Conservation (phyloP, 2,329 filamentous ascomycete species). For the Canariomyces notabilis region DNA sequence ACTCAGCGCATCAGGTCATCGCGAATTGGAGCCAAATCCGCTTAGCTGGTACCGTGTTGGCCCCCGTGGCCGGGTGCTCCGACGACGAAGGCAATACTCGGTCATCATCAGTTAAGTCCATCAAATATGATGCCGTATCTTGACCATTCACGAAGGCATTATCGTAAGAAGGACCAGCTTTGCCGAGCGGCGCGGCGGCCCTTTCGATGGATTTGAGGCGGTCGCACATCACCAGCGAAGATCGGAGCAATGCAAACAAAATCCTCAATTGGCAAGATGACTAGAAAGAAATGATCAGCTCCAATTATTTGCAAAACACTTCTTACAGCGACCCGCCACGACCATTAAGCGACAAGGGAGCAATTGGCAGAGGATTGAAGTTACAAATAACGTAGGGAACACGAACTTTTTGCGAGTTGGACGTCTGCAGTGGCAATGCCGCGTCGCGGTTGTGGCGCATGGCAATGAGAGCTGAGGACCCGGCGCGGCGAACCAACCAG, state of each 20-base stretch:
- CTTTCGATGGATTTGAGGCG: not conserved
- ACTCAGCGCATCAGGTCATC: too few relatives aligned
- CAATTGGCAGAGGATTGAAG: not conserved
- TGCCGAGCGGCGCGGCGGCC: not conserved
- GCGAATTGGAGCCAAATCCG: too few relatives aligned
- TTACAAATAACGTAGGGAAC: too few relatives aligned
- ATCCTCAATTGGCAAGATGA: not conserved
- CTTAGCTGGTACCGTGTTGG: too few relatives aligned
- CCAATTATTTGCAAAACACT: too few relatives aligned
- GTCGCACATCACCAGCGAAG: not conserved
- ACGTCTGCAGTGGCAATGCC: slow-evolving; percentile 15
- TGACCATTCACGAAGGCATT: not conserved
- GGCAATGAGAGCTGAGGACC: slow-evolving; percentile 18
- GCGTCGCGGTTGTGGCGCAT: slow-evolving; percentile 2
- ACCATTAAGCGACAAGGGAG: not conserved
- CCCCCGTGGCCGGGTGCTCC: too few relatives aligned
- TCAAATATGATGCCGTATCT: slow-evolving; percentile 4
- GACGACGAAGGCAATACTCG: too few relatives aligned
- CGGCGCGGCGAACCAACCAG: slow-evolving; percentile 16
- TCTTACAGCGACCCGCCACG: too few relatives aligned
- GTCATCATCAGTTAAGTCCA: too few relatives aligned
- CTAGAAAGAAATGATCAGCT: not conserved
- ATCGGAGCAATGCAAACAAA: not conserved
- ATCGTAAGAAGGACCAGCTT: not conserved
- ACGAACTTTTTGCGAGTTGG: slow-evolving; percentile 4